These are phyloP conservation scores for Hygrophoropsis aurantiaca DNA, from an alignment of 768 basidiomycete species.

Conservation along the genomic window DNA sequence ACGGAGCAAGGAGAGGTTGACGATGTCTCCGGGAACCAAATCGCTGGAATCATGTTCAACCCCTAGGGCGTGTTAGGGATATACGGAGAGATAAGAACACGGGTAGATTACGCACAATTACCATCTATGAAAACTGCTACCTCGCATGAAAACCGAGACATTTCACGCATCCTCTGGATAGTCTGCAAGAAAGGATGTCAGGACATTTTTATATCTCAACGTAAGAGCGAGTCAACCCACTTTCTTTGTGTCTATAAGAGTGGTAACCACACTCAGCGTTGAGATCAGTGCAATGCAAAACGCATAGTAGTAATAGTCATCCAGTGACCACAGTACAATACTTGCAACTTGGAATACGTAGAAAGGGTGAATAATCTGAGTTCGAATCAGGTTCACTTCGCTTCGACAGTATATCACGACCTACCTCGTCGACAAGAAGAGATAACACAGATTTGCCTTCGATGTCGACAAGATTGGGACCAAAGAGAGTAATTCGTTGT, in stretches of 20 bases:
- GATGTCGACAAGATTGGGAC: constrained; percentile 85
- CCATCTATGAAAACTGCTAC: constrained; percentile 70
- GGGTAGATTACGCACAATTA: constrained; percentile 52
- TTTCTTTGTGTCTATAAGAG: constrained; percentile 90
- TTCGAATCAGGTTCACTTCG: constrained; percentile 4
- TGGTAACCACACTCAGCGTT: constrained; percentile 76
- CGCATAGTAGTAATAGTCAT: constrained; percentile 96
- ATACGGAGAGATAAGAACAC: constrained; percentile 1
- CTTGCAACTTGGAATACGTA: constrained; percentile 98
- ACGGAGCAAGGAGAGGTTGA: constrained; percentile 81
- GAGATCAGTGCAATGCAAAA: constrained; percentile 96
- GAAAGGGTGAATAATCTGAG: constrained; percentile 91
- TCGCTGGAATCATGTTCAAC: constrained; percentile 66
- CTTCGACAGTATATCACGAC: constrained; percentile 9
- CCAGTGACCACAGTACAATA: constrained; percentile 89
- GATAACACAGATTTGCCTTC: constrained; percentile 78
- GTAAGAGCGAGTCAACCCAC: constrained; percentile 38
- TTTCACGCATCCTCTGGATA: constrained; percentile 90
- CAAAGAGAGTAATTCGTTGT: constrained; percentile 78
- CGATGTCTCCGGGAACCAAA: constrained; percentile 89
- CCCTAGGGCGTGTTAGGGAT: constrained; percentile 49
- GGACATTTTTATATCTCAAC: neutral
- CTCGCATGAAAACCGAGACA: constrained; percentile 87
- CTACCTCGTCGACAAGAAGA: constrained; percentile 87
- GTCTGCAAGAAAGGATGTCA: constrained; percentile 49